These are phyloP conservation scores for Aspergillus asperescens DNA, from an alignment of 495 filamentous ascomycete genomes.

Conservation along the genomic window DNA sequence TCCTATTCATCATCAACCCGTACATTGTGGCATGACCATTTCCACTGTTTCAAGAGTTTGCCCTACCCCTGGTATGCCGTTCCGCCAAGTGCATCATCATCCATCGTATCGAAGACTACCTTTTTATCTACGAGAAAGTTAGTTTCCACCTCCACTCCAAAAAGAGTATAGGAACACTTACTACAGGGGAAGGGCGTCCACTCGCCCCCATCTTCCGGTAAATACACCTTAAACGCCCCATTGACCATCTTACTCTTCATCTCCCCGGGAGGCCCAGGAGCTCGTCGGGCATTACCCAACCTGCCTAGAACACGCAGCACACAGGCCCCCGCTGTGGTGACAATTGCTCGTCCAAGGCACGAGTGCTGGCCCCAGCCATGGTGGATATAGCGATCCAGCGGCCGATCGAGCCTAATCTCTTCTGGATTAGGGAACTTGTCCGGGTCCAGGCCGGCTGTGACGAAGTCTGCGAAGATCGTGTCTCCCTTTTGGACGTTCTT, in stretches of 20 bases:
- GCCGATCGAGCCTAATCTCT: slow-evolving; percentile 51
- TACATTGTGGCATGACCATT: too few relatives aligned
- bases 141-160: not conserved
- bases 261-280: slow-evolving; percentile 52
- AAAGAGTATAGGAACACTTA: not conserved
- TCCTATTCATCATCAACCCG: too few relatives aligned
- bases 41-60: too few relatives aligned
- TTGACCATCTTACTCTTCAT: slow-evolving; percentile 63
- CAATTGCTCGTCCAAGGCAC: slow-evolving; percentile 47
- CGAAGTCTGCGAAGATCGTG: slow-evolving; percentile 38
- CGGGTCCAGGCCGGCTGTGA: slow-evolving; percentile 44
- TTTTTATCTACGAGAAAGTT: not conserved
- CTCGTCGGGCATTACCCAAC: slow-evolving; percentile 47
- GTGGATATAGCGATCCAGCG: slow-evolving; percentile 54
- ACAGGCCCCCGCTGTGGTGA: slow-evolving; percentile 47
- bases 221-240: too few relatives aligned
- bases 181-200: slow-evolving; percentile 55
- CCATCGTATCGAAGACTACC: not conserved
- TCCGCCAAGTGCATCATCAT: too few relatives aligned
- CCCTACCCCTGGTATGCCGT: too few relatives aligned
- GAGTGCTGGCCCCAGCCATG: slow-evolving; percentile 51
- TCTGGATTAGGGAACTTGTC: slow-evolving; percentile 53
- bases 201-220: slow-evolving; percentile 58
- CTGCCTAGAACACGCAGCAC: slow-evolving; percentile 44
- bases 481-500: slow-evolving; percentile 28